Evolutionary conservation across 805 yeast genomes (phyloP).

Genomic region (Millerozyma miso): DNA sequence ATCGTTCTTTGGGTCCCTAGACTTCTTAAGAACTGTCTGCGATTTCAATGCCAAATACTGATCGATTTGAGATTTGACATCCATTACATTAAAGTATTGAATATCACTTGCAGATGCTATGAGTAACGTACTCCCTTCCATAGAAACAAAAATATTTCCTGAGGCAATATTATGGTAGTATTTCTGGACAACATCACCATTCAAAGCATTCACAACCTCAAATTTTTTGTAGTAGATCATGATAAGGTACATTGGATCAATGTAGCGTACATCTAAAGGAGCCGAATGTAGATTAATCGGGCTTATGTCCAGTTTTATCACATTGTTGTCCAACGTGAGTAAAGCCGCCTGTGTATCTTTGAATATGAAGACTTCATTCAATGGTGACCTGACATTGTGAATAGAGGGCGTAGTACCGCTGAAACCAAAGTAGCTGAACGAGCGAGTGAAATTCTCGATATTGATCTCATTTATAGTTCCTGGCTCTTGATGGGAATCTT

Average conservation of each 20-base stretch:
- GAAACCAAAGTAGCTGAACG: constrained; percentile 37
- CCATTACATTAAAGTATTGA: constrained; percentile 24
- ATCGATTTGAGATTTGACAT: constrained; percentile 32
- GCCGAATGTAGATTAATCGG: constrained; percentile 19
- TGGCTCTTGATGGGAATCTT: not conserved
- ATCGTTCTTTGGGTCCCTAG: constrained; percentile 25
- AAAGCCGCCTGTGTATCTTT: constrained; percentile 31
- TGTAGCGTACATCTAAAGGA: constrained; percentile 23
- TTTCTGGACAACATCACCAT: constrained; percentile 33
- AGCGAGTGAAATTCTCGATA: constrained; percentile 15
- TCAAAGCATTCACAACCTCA: constrained; percentile 31
- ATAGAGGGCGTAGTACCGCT: constrained; percentile 24
- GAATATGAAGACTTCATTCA: constrained; percentile 19
- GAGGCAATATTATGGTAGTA: constrained; percentile 29
- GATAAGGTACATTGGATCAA: constrained; percentile 32
- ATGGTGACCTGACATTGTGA: constrained; percentile 15
- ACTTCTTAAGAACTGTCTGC: constrained; percentile 2
- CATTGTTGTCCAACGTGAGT: constrained; percentile 6
- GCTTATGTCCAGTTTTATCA: constrained; percentile 11
- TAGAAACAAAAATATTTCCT: constrained; percentile 15
- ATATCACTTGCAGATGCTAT: constrained; percentile 28
- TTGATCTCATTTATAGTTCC: not conserved
- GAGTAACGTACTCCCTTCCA: constrained; percentile 10
- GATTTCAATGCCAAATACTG: constrained; percentile 24
- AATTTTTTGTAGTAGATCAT: constrained; percentile 26